A percentile compares a stretch with the other conserved stretches of the same genome.
Conservation (phyloP, 1,284 basidiomycete species). For the Moniliophthora roreri region DNA sequence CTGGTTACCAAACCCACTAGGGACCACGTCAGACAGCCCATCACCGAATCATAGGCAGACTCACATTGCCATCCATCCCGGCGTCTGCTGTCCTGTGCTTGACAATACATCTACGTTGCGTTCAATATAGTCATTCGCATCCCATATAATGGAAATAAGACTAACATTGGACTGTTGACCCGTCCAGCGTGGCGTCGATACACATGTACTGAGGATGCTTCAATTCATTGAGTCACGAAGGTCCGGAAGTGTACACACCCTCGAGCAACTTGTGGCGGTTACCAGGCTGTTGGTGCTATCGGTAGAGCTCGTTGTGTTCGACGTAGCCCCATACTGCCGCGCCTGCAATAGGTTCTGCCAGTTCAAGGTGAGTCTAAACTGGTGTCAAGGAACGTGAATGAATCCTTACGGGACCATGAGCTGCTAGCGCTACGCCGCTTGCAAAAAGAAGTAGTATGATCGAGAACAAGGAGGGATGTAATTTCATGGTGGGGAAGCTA, state of each 20-base stretch:
- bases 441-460: too few relatives aligned
- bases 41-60: constrained; percentile 12
- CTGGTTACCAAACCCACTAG: constrained; percentile 51
- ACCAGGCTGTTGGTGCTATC: not conserved
- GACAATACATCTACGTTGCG: constrained; percentile 36
- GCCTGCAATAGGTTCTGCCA: too few relatives aligned
- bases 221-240: not conserved
- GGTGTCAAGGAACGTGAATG: too few relatives aligned
- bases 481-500: too few relatives aligned
- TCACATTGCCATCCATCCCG: constrained; percentile 61
- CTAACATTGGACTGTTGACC: constrained; percentile 43
- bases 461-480: too few relatives aligned
- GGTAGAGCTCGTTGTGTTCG: too few relatives aligned
- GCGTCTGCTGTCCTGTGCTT: constrained; percentile 31
- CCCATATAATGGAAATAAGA: constrained; percentile 4
- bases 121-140: not conserved
- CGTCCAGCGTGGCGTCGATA: constrained; percentile 41
- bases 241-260: constrained; percentile 10
- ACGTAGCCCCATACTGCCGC: too few relatives aligned
- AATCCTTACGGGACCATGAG: too few relatives aligned
- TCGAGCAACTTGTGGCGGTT: constrained; percentile 20
- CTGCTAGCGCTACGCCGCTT: too few relatives aligned
- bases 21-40: constrained; percentile 11
- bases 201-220: constrained; percentile 35
- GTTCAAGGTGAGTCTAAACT: too few relatives aligned